A percentile compares a stretch with the other conserved stretches of the same genome.
phyloP scores from a whole-genome alignment of 1,284 basidiomycete genomes.

The Abortiporus biennis region DNA sequence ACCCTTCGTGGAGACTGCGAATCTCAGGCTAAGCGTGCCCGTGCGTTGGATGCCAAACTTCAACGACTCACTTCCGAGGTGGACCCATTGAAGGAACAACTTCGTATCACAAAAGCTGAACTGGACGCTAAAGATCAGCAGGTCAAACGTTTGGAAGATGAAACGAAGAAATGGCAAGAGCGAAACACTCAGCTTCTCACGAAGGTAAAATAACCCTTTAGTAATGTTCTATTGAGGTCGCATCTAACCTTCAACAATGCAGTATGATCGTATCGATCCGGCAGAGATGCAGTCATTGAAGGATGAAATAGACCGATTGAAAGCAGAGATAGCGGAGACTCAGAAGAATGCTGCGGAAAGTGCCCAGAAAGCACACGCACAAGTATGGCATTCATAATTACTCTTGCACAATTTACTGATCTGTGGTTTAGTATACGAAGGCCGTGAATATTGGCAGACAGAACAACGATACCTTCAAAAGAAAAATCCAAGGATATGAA shows the following conservation, averaged over 20 bases:
- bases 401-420: conserved; percentile 7
- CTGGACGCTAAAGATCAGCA: conserved; percentile 67
- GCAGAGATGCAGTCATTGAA: conserved; percentile 81
- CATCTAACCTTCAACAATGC: neutral
- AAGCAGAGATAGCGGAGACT: conserved; percentile 34
- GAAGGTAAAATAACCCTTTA: conserved; percentile 43
- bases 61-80: conserved; percentile 57
- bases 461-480: conserved; percentile 27
- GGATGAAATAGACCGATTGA: conserved; percentile 59
- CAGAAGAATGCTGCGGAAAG: conserved; percentile 26
- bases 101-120: conserved; percentile 66
- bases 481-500: conserved; percentile 24
- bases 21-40: conserved; percentile 55
- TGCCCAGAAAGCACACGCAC: too few species aligned
- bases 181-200: conserved; percentile 76
- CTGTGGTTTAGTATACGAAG: conserved; percentile 24
- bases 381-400: neutral
- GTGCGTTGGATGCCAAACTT: conserved; percentile 61
- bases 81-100: conserved; percentile 72
- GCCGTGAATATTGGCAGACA: conserved; percentile 24
- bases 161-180: conserved; percentile 81
- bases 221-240: neutral
- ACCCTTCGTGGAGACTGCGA: conserved; percentile 79
- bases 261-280: conserved; percentile 88
- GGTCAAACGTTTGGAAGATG: conserved; percentile 69